Evolutionary conservation across 1,139 yeast genomes (phyloP).

Genomic region (Blastobotrys buckinghamii): DNA sequence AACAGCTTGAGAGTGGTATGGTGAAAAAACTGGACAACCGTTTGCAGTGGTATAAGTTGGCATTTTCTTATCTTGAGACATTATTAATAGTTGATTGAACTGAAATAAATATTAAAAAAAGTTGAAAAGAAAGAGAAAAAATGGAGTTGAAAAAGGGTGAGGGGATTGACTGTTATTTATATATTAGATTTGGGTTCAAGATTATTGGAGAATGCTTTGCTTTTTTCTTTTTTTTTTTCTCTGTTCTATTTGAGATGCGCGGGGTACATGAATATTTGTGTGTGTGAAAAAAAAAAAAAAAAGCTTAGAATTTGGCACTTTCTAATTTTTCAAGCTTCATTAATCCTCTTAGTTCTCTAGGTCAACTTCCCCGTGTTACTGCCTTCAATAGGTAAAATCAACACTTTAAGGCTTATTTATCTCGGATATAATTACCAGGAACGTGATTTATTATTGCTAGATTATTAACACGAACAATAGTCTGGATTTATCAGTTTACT

Average conservation of each 20-base stretch:
- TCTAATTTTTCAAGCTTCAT: not conserved
- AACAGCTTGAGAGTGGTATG: slow-evolving; percentile 61
- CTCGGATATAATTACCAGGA: not conserved
- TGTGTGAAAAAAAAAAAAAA: not conserved
- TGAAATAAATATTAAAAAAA: not conserved
- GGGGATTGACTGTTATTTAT: not conserved
- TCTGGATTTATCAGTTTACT: too few relatives aligned
- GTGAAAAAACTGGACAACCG: slow-evolving; percentile 59
- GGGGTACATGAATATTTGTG: not conserved
- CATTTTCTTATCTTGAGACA: slow-evolving; percentile 3
- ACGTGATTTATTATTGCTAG: not conserved
- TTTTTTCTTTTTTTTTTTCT: not conserved
- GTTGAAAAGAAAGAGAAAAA: not conserved
- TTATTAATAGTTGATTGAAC: not conserved
- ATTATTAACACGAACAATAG: too few relatives aligned
- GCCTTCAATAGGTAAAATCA: too few relatives aligned
- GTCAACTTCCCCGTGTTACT: too few relatives aligned
- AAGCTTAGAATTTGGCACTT: not conserved
- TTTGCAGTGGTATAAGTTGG: slow-evolving; percentile 54
- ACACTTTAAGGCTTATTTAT: not conserved
- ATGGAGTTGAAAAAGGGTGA: not conserved
- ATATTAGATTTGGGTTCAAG: not conserved
- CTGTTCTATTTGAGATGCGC: not conserved
- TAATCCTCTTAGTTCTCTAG: too few relatives aligned
- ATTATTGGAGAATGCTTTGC: not conserved